Evolutionary conservation across 768 basidiomycete genomes (phyloP), one percentile per base, ranked within the genome.

Genomic region (Phaeolepiota aurea): DNA sequence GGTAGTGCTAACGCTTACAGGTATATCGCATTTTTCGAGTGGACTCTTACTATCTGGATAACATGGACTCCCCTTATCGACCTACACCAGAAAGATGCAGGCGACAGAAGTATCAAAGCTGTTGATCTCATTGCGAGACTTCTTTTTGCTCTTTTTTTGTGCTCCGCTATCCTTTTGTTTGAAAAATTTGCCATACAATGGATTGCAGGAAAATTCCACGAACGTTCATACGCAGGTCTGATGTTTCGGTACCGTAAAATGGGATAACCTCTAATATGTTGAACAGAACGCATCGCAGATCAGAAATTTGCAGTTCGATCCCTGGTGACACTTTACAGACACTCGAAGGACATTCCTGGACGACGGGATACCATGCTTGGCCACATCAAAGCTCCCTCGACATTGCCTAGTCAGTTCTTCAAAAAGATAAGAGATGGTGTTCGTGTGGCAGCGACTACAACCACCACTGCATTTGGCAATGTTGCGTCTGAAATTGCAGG

Each of bases 121-220:
- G 62, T 89, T 38, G 58, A 63, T 33, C 64, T 81, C 14, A 64
- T 84, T 28, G 72, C 66, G 2, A 81, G 79, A 54, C 61, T 90
- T 19, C 65, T 88, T 4, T 90, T 92, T 53, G 86, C 79, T 5
- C 55, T 84, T 37, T 73, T 79, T 53, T 53, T 92, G 36, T 86
- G 79, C 53, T 59, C 82, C 0, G 71, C 72, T 19, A 68, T 90
- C 18, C 71, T 92, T 4, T 68, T 85, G 9, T 80, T 74, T 41
- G 89, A 92, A 59, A 96, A 96, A 54, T 76, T 92, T 44, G 58
- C 82, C 11, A 86, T 96, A 36, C 91, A 93, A 56, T 79, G 79
- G 68, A 90, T 94, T 49, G 82, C 82, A 34, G 71, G 67, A 33
- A 85, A 87, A 54, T 90, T 88, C 58, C 87, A 90, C 54, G 82